Evolutionary conservation across 2,329 filamentous ascomycete species (phyloP).

Genomic region (Dactylellina drechsleri): DNA sequence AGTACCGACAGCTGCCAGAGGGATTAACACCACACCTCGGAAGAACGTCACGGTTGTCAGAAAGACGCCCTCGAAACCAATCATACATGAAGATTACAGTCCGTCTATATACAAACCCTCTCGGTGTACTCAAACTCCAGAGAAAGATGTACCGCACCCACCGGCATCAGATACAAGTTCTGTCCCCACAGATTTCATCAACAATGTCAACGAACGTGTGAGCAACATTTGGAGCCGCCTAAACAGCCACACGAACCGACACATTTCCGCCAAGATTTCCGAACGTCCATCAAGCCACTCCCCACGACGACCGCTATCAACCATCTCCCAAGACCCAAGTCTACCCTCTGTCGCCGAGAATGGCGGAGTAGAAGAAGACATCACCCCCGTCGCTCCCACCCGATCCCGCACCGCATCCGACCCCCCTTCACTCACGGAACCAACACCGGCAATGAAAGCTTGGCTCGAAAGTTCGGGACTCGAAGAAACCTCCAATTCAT

Average conservation of each 20-base stretch:
- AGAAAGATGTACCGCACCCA: constrained; percentile 7
- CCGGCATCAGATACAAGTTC: constrained; percentile 49
- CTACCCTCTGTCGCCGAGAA: constrained; percentile 13
- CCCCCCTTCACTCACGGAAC: constrained; percentile 22
- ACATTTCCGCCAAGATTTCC: constrained; percentile 21
- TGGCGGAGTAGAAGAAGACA: neutral
- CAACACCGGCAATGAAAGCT: constrained; percentile 46
- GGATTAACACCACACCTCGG: constrained; percentile 11
- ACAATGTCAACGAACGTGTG: constrained; percentile 41
- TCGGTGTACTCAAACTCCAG: constrained; percentile 21
- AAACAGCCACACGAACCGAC: constrained; percentile 25
- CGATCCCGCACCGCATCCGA: neutral
- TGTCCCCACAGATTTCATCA: constrained; percentile 40
- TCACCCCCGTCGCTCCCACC: neutral
- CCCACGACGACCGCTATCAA: constrained; percentile 31
- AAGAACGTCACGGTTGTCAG: constrained; percentile 14
- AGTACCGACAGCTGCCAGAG: constrained; percentile 7
- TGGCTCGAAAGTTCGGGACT: constrained; percentile 36
- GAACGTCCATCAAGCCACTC: constrained; percentile 27
- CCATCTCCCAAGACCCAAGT: constrained; percentile 22
- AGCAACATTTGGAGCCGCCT: constrained; percentile 50
- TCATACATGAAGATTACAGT: constrained; percentile 22
- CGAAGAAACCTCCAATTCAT: constrained; percentile 29
- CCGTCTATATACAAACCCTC: constrained; percentile 21
- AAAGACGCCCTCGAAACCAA: constrained; percentile 36